Conservation (phyloP, 2,329 filamentous ascomycete genomes). For the Aureobasidium sp. region DNA sequence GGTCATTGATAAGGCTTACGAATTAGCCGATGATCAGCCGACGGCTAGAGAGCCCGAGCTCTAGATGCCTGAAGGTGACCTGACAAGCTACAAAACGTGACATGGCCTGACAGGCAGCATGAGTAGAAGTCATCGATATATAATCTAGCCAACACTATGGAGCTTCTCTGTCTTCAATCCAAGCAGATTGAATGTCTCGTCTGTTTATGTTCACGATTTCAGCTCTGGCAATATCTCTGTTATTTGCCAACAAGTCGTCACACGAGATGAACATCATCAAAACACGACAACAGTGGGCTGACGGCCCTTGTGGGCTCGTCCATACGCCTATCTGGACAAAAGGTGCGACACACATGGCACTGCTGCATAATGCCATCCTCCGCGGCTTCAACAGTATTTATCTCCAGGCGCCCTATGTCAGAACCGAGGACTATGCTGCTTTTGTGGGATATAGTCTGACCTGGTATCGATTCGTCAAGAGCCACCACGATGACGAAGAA, state of each 20-base stretch:
- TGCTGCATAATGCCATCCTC: constrained; percentile 36
- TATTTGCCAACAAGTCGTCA: neutral
- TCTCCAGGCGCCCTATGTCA: constrained; percentile 31
- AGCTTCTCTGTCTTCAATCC: no score
- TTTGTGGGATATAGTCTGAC: constrained; percentile 7
- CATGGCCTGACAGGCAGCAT: constrained; percentile 2
- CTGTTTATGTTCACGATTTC: neutral
- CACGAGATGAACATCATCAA: neutral
- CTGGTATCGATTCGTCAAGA: constrained; percentile 8
- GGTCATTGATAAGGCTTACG: neutral
- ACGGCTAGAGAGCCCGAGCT: neutral
- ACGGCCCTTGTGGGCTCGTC: neutral
- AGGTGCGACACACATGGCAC: constrained; percentile 31
- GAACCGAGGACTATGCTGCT: neutral
- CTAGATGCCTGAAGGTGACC: neutral
- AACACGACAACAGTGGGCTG: neutral
- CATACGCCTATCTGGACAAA: constrained; percentile 14
- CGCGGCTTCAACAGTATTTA: constrained; percentile 37
- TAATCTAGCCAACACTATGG: neutral
- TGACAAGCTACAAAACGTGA: neutral
- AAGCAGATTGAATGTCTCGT: neutral
- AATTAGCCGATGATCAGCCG: neutral
- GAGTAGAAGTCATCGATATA: neutral
- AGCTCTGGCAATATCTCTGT: neutral
- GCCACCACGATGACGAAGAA: constrained; percentile 10